Base-by-base conservation (phyloP, 169 alveolate genomes). In the Eimeria tenella region DNA sequence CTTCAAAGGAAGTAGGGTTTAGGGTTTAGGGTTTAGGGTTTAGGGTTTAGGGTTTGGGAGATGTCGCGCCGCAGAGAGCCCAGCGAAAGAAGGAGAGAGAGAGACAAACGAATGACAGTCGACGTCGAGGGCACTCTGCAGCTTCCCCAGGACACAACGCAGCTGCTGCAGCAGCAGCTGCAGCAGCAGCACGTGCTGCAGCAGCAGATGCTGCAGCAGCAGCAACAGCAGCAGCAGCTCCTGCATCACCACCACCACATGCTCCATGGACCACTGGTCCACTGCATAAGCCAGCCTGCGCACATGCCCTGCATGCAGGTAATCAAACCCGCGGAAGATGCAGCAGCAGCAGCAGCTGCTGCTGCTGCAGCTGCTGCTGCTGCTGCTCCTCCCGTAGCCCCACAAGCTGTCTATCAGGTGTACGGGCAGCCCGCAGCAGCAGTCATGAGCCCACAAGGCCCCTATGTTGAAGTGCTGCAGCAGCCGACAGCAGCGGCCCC, bases 81-180 rank as follows among this genome's bases (percentile, higher is more conserved):
- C 62, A 75, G 86, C 56, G 86, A 75, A 15, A 75, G 86, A 62
- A 4, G 63, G 58, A 31, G 62, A 15, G 86, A 50, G 13, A 31
- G 21, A 31, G 86, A 75, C 58, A 75, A 75, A 31, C n/a, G 62
- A 31, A 49, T 75, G 86, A 75, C 86, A n/a, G 56, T 75, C 23
- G 86, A 75, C 21, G 21, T 75, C 42, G 86, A 75, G 7, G 86
- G 86, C 17, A 75, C 86, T 15, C 86, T 75, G 15, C 3, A 10
- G 25, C 15, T 17, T 21, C 86, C 86, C 21, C 86, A 58, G 11
- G 86, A 75, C 63, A 8, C 56, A 52, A 62, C 56, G 86, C 58
- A 31, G 86, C 86, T 13, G 58, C 86, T 75, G 86, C 86, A 75
- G 86, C 86, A 75, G 86, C 81, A 71, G 52, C 15, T 5, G 81